A percentile compares a stretch with the other conserved stretches of the same genome.
phyloP scores from a whole-genome alignment of 768 basidiomycete genomes.

The Boletus subparvulus region DNA sequence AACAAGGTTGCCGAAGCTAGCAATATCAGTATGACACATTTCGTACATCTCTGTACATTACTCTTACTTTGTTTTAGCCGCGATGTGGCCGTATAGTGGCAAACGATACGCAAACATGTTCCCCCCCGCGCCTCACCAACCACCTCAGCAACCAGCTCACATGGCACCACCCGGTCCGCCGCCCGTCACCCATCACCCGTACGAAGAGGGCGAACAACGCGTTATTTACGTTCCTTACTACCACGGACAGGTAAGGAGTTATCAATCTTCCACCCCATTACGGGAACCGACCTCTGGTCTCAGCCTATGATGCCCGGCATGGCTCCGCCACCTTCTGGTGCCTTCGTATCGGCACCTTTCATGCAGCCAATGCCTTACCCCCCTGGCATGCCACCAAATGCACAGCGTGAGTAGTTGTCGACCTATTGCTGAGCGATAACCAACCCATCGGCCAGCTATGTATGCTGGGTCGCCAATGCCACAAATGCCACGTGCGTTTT shows the following conservation, averaged over 20 bases:
- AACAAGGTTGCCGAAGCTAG: constrained; percentile 75
- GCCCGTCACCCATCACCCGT: constrained; percentile 69
- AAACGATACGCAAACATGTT: constrained; percentile 83
- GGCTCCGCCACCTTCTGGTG: constrained; percentile 75
- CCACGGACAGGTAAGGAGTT: constrained; percentile 62
- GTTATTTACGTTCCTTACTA: constrained; percentile 82
- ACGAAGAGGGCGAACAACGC: constrained; percentile 74
- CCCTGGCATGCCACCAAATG: constrained; percentile 75
- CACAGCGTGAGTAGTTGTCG: constrained; percentile 38
- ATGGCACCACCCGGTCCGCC: constrained; percentile 67
- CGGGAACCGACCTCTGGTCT: constrained; percentile 1
- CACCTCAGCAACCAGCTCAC: constrained; percentile 64
- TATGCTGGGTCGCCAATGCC: constrained; percentile 80
- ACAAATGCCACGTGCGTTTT: constrained; percentile 79
- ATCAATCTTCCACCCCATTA: not conserved
- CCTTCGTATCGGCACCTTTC: constrained; percentile 76
- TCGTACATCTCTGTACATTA: not conserved
- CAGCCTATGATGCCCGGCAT: constrained; percentile 87
- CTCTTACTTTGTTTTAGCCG: constrained; percentile 42
- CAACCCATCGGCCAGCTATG: constrained; percentile 53
- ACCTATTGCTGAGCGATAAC: not conserved
- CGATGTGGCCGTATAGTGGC: constrained; percentile 86
- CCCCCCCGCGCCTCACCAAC: constrained; percentile 58
- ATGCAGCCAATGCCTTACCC: constrained; percentile 88
- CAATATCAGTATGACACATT: constrained; percentile 60